Evolutionary conservation across 768 basidiomycete species (phyloP).

Genomic region (Phylloporus arenicola): DNA sequence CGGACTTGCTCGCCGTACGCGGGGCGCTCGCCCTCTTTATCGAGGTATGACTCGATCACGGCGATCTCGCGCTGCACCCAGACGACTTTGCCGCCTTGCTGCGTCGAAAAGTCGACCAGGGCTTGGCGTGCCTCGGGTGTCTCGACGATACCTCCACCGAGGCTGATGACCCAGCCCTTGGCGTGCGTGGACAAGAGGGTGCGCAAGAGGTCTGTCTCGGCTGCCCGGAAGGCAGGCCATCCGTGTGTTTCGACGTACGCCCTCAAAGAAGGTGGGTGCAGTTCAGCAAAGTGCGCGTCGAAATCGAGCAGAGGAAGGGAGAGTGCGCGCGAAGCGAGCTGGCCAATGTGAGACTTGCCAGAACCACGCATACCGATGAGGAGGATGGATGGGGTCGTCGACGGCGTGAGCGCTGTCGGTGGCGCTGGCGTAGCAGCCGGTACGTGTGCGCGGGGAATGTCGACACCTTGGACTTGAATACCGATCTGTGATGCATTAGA

Average conservation of each 20-base stretch:
- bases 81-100: slow-evolving; percentile 64
- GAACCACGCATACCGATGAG: slow-evolving; percentile 96
- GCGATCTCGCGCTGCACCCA: slow-evolving; percentile 76
- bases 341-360: slow-evolving; percentile 87
- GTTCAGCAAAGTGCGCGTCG: slow-evolving; percentile 68
- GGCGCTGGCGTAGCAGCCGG: slow-evolving; percentile 35
- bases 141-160: slow-evolving; percentile 95
- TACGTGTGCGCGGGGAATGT: slow-evolving; percentile 43
- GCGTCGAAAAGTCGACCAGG: slow-evolving; percentile 58
- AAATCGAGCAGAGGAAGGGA: slow-evolving; percentile 80
- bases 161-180: slow-evolving; percentile 70
- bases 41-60: slow-evolving; percentile 78
- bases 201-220: slow-evolving; percentile 65
- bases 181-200: slow-evolving; percentile 57
- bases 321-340: slow-evolving; percentile 66
- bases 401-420: slow-evolving; percentile 14
- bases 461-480: slow-evolving; percentile 79
- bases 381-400: slow-evolving; percentile 55
- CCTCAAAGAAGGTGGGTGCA: slow-evolving; percentile 56
- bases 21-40: slow-evolving; percentile 70
- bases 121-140: slow-evolving; percentile 67
- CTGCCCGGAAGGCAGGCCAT: slow-evolving; percentile 85
- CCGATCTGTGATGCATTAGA: slow-evolving; percentile 59
- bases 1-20: slow-evolving; percentile 82
- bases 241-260: slow-evolving; percentile 78